Base-by-base conservation (phyloP, 2,329 filamentous ascomycete genomes). In the Balansia obtecta region DNA sequence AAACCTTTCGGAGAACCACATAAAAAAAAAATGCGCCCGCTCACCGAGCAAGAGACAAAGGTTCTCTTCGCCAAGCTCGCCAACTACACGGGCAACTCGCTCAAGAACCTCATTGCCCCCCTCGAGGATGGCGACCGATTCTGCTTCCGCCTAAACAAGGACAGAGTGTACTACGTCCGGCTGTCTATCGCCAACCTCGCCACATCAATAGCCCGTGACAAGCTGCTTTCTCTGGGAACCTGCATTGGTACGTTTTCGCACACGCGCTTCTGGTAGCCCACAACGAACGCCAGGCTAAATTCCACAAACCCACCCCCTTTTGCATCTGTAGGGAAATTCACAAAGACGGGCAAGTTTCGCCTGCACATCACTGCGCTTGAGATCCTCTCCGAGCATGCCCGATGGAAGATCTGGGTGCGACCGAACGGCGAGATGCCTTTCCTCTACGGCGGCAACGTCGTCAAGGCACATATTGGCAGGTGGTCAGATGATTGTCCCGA, bases 361-460 rank as follows among this genome's bases (percentile, higher is more conserved):
- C 75, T 98, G 50, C 90, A 96, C 71, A 87, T 97, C 63, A 97
- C 91, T 1, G 86, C 77, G 16, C 75, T 98, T 52, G 85, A 89
- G 55, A 80, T 96, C 55, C 85, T 98, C 57, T 86, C 90, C 51
- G 85, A 88, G 57, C 88, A 96, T 67, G 91, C 91, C 43, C 77
- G 93, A 53, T 95, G 95, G 72, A 97, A 97, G 80, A 83, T 97
- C 59, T 97, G 90, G 89, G 84, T 98, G 58, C 94, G 94, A 70
- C 79, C 83, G 53, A 97, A 97, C 69, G 93, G 93, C 58, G 90
- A 94, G 63, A 95, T 96, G 89, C 91, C 93, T 1, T 97, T 95
- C 67, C 71, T 98, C 45, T 98, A 97, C 69, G 93, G 93, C 49
- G 87, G 88, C 51, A 90, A 97, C 67, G 76, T 95, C 48, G 80